phyloP scores from a whole-genome alignment of 2,329 filamentous ascomycete genomes.

The Penicillium frequentans region DNA sequence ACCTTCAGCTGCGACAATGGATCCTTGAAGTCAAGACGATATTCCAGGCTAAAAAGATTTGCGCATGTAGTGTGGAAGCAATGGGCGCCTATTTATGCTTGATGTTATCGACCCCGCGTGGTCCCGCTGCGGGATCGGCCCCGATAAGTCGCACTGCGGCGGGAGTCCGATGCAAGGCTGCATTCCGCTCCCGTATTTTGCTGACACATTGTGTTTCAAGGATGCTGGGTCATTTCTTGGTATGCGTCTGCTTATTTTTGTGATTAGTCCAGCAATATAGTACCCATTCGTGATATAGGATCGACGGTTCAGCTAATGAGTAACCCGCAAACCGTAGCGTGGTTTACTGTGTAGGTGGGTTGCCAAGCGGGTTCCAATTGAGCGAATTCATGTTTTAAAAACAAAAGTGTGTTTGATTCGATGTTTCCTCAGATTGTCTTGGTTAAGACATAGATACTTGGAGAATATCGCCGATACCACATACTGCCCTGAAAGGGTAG shows the following conservation, averaged over 20 bases:
- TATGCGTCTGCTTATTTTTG: not conserved
- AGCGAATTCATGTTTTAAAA: not conserved
- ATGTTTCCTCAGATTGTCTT: not conserved
- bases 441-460: not conserved
- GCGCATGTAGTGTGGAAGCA: not conserved
- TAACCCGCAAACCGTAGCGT: not conserved
- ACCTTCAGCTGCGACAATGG: not conserved
- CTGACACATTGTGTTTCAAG: not conserved
- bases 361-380: not conserved
- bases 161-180: not conserved
- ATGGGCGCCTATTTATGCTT: constrained; percentile 14
- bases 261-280: not conserved
- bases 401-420: not conserved
- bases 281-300: not conserved
- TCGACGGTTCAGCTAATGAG: not conserved
- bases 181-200: not conserved
- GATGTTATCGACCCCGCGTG: constrained; percentile 21
- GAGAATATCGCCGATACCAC: not conserved
- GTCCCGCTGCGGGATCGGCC: constrained; percentile 17
- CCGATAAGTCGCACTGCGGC: constrained; percentile 12
- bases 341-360: not conserved
- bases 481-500: not conserved
- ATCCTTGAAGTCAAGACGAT: not conserved
- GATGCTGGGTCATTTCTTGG: not conserved
- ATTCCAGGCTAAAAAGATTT: not conserved